Percentiles rank a stretch among this genome's conserved stretches.
phyloP scores from a whole-genome alignment of 2,329 filamentous ascomycete genomes.

The Apiospora marii region DNA sequence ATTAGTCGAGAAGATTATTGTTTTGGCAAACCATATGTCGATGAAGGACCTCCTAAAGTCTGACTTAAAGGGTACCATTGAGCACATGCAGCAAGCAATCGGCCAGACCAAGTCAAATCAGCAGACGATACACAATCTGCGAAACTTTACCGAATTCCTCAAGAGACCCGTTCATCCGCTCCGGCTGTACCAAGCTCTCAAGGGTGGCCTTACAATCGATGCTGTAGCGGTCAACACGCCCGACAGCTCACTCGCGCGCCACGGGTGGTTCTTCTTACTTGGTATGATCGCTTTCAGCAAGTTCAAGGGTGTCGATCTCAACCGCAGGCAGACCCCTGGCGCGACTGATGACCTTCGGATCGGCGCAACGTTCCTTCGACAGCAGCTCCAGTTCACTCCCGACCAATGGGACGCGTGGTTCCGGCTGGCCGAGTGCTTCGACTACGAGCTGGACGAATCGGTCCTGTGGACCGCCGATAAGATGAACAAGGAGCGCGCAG shows the following conservation, averaged over 20 bases:
- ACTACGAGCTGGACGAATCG: slow-evolving; percentile 86
- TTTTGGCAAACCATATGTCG: slow-evolving; percentile 81
- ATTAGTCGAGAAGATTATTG: slow-evolving; percentile 83
- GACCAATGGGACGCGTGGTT: slow-evolving; percentile 93
- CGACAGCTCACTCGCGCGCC: slow-evolving; percentile 76
- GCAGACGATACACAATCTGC: slow-evolving; percentile 85
- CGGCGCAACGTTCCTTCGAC: slow-evolving; percentile 78
- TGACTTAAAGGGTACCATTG: slow-evolving; percentile 87
- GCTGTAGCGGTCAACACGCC: slow-evolving; percentile 72
- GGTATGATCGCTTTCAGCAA: slow-evolving; percentile 89
- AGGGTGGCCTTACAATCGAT: slow-evolving; percentile 78
- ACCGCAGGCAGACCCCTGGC: slow-evolving; percentile 77
- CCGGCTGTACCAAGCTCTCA: slow-evolving; percentile 80
- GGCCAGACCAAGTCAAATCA: slow-evolving; percentile 80
- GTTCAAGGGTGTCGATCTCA: slow-evolving; percentile 75
- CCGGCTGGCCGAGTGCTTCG: slow-evolving; percentile 84
- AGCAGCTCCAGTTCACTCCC: slow-evolving; percentile 83
- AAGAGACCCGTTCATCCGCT: slow-evolving; percentile 85
- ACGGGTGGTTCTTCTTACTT: slow-evolving; percentile 91
- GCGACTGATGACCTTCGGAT: slow-evolving; percentile 86
- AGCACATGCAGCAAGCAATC: slow-evolving; percentile 90
- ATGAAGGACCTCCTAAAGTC: slow-evolving; percentile 93
- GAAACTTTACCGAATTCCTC: slow-evolving; percentile 81
- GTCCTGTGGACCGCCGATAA: slow-evolving; percentile 91
- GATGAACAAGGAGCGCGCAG: slow-evolving; percentile 81